Conservation (phyloP, 768 basidiomycete species). For the Suillus alpinus region DNA sequence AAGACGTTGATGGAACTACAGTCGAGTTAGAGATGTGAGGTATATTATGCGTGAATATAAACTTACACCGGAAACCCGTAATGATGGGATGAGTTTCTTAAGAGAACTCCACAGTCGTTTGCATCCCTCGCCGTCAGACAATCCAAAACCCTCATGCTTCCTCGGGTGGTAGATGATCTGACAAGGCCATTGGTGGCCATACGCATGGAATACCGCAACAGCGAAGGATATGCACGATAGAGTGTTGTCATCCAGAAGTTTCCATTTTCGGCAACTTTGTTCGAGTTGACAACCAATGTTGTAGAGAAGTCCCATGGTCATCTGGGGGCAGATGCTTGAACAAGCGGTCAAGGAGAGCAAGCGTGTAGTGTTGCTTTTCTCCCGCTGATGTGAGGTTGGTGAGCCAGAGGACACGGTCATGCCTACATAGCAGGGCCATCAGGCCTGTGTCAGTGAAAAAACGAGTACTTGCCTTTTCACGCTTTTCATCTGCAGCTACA, state of each 20-base stretch:
- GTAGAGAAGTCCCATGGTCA: slow-evolving; percentile 17
- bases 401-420: slow-evolving; percentile 15
- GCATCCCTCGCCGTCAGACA: too few relatives aligned
- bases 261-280: slow-evolving; percentile 12
- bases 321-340: slow-evolving; percentile 14
- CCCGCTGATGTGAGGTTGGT: slow-evolving; percentile 16
- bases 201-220: too few relatives aligned
- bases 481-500: slow-evolving; percentile 12
- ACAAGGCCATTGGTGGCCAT: too few relatives aligned
- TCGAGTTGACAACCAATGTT: slow-evolving; percentile 24
- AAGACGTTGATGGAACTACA: slow-evolving; percentile 10
- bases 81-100: too few relatives aligned
- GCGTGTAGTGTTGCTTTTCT: slow-evolving; percentile 17
- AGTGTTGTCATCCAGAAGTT: not conserved
- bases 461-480: slow-evolving; percentile 15
- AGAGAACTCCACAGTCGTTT: too few relatives aligned
- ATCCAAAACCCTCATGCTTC: too few relatives aligned
- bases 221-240: too few relatives aligned
- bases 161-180: too few relatives aligned
- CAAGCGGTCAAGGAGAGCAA: slow-evolving; percentile 15
- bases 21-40: too few relatives aligned
- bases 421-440: slow-evolving; percentile 3
- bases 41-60: too few relatives aligned
- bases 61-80: too few relatives aligned
- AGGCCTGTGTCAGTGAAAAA: slow-evolving; percentile 11